These are phyloP conservation scores for Multifurca ochricompacta DNA, from an alignment of 768 basidiomycete genomes.

Conservation along the genomic window DNA sequence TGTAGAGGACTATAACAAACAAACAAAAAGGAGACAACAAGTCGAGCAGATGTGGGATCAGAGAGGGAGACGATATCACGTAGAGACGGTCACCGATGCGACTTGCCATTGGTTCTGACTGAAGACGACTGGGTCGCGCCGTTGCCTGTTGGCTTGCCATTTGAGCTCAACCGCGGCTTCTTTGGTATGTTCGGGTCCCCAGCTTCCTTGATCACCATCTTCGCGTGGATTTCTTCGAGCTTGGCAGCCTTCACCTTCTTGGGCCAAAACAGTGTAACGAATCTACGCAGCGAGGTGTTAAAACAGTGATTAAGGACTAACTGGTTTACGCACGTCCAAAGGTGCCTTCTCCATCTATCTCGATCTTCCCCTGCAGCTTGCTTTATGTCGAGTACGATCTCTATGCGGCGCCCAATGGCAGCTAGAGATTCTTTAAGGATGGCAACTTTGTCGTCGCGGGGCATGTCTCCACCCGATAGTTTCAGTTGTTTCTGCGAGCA, in stretches of 20 bases:
- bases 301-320: neutral
- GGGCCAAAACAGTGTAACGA: constrained; percentile 96
- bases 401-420: constrained; percentile 89
- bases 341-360: constrained; percentile 83
- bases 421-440: constrained; percentile 93
- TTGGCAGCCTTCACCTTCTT: constrained; percentile 93
- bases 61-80: neutral
- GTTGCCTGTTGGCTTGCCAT: constrained; percentile 35
- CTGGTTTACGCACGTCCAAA: constrained; percentile 79
- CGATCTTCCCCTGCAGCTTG: constrained; percentile 72
- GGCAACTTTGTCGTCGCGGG: constrained; percentile 91
- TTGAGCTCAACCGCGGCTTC: constrained; percentile 48
- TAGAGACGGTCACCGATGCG: constrained; percentile 39
- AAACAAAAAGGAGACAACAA: neutral
- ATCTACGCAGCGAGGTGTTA: constrained; percentile 38
- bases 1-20: constrained; percentile 2
- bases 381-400: constrained; percentile 69
- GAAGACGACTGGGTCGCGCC: constrained; percentile 37
- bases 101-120: constrained; percentile 52
- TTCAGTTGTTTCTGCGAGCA: constrained; percentile 82
- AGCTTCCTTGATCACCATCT: constrained; percentile 87
- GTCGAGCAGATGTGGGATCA: neutral
- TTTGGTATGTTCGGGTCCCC: constrained; percentile 44
- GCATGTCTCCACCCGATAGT: constrained; percentile 85
- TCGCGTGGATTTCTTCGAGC: constrained; percentile 90